A percentile compares a stretch with the other conserved stretches of the same genome.
phyloP scores from a whole-genome alignment of 2,329 filamentous ascomycete genomes.

The Fusarium illudens region DNA sequence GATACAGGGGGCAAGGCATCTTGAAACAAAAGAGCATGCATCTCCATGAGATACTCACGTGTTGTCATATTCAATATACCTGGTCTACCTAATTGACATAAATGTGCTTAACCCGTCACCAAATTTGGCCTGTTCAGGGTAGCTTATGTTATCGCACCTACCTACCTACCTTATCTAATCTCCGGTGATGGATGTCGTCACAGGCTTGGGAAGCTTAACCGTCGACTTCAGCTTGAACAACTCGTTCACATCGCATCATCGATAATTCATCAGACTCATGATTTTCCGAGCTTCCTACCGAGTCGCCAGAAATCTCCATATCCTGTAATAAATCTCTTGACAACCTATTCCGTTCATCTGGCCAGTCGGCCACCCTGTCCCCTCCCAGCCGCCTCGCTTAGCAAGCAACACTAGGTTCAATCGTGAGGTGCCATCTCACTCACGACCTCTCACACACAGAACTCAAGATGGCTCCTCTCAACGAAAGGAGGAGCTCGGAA shows the following conservation, averaged over 20 bases:
- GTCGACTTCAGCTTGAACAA: constrained; percentile 17
- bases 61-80: neutral
- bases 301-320: neutral
- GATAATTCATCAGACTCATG: constrained; percentile 13
- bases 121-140: constrained; percentile 13
- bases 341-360: neutral
- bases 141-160: neutral
- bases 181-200: constrained; percentile 38
- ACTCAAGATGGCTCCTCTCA: constrained; percentile 23
- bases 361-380: constrained; percentile 8
- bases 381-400: constrained; percentile 27
- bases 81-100: neutral
- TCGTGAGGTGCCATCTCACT: neutral
- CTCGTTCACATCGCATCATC: constrained; percentile 27
- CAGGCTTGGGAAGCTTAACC: constrained; percentile 29
- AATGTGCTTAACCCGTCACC: neutral
- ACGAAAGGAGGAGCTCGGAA: constrained; percentile 12
- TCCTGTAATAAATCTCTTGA: constrained; percentile 11
- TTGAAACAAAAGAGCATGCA: neutral
- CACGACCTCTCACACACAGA: neutral
- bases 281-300: neutral
- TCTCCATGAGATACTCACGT: neutral
- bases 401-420: constrained; percentile 24
- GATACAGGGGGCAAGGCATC: neutral
- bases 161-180: constrained; percentile 37